phyloP scores from a whole-genome alignment of 306 rosid genomes.

The Senna siamea region DNA sequence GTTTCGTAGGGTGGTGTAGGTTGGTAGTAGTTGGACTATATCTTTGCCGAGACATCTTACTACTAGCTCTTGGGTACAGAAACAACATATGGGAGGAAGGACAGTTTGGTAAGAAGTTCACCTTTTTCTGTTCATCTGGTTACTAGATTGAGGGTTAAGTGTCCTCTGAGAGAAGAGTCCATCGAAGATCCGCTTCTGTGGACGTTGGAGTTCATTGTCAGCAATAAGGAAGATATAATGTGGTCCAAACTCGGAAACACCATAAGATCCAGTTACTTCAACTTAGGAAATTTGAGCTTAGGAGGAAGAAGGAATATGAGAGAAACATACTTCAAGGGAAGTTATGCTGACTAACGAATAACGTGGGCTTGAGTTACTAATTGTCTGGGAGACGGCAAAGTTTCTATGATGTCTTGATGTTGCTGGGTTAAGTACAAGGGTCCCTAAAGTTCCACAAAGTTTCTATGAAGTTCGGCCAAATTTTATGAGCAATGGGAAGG shows the following conservation, averaged over 20 bases:
- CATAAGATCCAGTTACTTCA: no score
- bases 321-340: no score
- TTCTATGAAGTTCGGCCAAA: no score
- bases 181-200: background rate
- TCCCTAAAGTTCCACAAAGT: no score
- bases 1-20: slow-evolving; percentile 36
- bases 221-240: no score
- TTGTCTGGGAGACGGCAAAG: background rate
- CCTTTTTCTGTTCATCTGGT: background rate
- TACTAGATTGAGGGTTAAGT: slow-evolving; percentile 5
- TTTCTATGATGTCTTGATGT: background rate
- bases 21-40: slow-evolving; percentile 25
- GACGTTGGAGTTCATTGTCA: no score
- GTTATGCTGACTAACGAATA: no score
- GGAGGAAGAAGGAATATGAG: no score
- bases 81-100: slow-evolving; percentile 28
- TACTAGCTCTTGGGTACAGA: slow-evolving; percentile 22
- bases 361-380: no score
- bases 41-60: slow-evolving; percentile 16
- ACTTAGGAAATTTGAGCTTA: no score
- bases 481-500: slow-evolving; percentile 2
- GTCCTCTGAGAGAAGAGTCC: background rate
- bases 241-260: no score
- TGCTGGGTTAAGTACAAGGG: background rate
- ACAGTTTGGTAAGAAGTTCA: slow-evolving; percentile 7